These are phyloP conservation scores for Artemisia tridentata DNA, from an alignment of 129 eudicot genomes.

Conservation along the genomic window DNA sequence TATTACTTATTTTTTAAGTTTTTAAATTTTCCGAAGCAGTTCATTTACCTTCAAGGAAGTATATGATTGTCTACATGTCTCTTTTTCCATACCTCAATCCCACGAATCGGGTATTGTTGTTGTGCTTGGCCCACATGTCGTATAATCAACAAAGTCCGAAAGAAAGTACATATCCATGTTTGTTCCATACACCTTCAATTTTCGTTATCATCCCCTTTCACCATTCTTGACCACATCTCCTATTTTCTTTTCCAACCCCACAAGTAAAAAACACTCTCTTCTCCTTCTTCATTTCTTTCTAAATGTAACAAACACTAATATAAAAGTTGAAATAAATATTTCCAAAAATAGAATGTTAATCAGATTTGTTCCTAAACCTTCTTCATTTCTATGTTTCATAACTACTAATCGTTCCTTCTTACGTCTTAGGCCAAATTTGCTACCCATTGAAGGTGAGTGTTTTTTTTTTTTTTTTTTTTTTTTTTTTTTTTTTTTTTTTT, in stretches of 20 bases:
- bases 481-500: neutral
- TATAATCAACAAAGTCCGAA: too few relatives aligned
- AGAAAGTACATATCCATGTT: too few relatives aligned
- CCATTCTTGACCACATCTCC: neutral
- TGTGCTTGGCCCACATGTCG: too few relatives aligned
- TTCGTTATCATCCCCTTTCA: conserved; percentile 9
- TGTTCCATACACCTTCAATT: neutral
- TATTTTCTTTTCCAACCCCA: conserved; percentile 10
- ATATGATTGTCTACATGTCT: too few relatives aligned
- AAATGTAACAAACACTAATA: neutral
- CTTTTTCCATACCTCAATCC: too few relatives aligned
- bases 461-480: neutral
- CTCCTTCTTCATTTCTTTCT: neutral
- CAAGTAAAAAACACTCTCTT: neutral
- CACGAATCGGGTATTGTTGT: too few relatives aligned
- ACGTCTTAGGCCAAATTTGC: neutral
- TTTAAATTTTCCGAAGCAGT: too few relatives aligned
- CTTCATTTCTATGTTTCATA: conserved; percentile 14
- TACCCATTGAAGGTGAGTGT: neutral
- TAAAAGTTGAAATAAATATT: neutral
- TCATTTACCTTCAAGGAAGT: too few relatives aligned
- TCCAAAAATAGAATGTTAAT: neutral
- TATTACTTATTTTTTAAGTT: too few relatives aligned
- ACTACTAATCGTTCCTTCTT: conserved; percentile 11
- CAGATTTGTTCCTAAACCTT: conserved; percentile 9